Percentiles rank a stretch among this genome's conserved stretches.
Conservation (phyloP, 306 rosid species). For the Lupinus albus region DNA sequence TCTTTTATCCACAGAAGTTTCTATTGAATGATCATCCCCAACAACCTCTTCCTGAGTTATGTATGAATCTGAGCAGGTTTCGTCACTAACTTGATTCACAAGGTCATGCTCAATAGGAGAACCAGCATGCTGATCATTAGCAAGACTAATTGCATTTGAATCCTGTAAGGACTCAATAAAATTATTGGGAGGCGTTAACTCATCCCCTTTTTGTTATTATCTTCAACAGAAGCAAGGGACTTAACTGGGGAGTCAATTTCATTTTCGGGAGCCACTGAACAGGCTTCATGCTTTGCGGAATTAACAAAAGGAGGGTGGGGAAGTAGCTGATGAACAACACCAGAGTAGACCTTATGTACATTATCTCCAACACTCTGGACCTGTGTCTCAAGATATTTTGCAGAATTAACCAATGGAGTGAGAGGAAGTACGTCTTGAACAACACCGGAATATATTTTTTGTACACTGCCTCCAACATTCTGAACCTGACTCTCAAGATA, state of each 20-base stretch:
- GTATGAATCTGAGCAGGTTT: conserved; percentile 31
- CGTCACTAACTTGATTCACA: conserved; percentile 32
- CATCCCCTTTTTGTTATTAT: conserved; percentile 32
- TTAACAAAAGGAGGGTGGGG: conserved; percentile 45
- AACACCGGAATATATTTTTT: conserved; percentile 68
- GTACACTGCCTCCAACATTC: conserved; percentile 68
- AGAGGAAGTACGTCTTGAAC: conserved; percentile 60
- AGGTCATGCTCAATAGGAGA: conserved; percentile 16
- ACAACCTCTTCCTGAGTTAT: conserved; percentile 37
- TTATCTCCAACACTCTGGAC: conserved; percentile 70
- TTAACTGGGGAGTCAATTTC: conserved; percentile 34
- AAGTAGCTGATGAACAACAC: conserved; percentile 60
- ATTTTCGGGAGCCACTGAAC: conserved; percentile 37
- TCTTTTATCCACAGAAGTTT: conserved; percentile 24
- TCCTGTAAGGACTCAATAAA: conserved; percentile 34
- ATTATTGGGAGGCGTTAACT: conserved; percentile 43
- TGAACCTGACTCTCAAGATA: conserved; percentile 73
- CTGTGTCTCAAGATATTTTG: conserved; percentile 47
- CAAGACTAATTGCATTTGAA: conserved; percentile 40
- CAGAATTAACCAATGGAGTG: conserved; percentile 44
- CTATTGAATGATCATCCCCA: conserved; percentile 38
- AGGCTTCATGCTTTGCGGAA: conserved; percentile 47
- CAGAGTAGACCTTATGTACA: conserved; percentile 72
- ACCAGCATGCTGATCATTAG: conserved; percentile 40
- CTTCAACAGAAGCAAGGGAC: conserved; percentile 26